Base-by-base conservation (phyloP, 225 moss, liverwort and hornwort genomes). In the Asterella californica region DNA sequence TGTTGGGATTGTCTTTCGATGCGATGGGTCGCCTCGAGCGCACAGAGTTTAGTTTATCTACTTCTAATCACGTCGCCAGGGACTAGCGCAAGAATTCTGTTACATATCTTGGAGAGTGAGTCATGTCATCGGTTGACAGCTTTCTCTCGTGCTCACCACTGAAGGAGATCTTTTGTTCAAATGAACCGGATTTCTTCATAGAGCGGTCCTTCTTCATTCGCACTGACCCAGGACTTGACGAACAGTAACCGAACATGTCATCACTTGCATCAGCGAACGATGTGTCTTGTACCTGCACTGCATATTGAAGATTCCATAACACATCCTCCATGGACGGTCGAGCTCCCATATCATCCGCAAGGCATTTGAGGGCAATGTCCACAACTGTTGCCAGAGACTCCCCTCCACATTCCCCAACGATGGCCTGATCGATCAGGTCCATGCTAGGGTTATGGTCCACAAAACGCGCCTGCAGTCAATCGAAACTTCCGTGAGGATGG, bases 291-390 rank as follows among this genome's bases (percentile, higher is more conserved):
- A 99, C 97, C 90, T 99, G 97, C 57, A 92, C 89, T 11, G 97
- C 97, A 76, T 99, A 95, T 78, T 99, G 97, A 32, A 99, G 91
- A 82, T 99, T 99, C 97, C 97, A 99, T 0, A 99, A 82, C 36
- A 95, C 97, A 59, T 99, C 95, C 86, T 99, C 97, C 97, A 99
- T 95, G 78, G 97, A 99, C 0, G 97, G 97, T 66, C 95, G 87
- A 53, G 88, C 81, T 6, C 86, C 85, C 10, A 93, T 81, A 63
- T 99, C 92, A 63, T 99, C 97, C 47, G 90, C 83, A 86, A 99
- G 88, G 88, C 97, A 99, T 85, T 99, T 99, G 76, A 92, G 88
- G 2, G 92, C 97, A 83, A 99, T 99, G 75, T 99, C 97, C 0
- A 99, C 86, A 21, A 95, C 97, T 10, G 95, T 95, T 29, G 97